These are phyloP conservation scores for Bruguiera parviflora DNA, from an alignment of 345 rosid species.

Conservation along the genomic window DNA sequence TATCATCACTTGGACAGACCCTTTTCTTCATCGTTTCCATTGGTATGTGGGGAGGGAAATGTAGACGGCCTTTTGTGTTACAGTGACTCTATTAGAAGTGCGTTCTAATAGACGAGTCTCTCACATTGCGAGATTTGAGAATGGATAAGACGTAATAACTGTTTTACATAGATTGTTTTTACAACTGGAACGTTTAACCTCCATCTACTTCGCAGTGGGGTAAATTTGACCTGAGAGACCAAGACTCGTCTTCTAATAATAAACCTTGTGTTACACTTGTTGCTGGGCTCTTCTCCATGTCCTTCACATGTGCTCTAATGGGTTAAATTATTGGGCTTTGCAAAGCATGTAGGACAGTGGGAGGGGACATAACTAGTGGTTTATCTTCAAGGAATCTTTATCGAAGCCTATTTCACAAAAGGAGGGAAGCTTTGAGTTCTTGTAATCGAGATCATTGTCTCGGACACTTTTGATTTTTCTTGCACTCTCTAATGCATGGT, in stretches of 20 bases:
- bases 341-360: constrained; percentile 19
- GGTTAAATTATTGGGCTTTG: constrained; percentile 20
- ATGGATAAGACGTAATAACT: background rate
- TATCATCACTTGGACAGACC: constrained; percentile 15
- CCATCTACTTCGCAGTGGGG: too few relatives aligned
- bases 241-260: too few relatives aligned
- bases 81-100: background rate
- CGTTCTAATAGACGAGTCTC: background rate
- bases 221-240: too few relatives aligned
- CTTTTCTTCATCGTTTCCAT: background rate
- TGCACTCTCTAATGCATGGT: background rate
- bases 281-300: constrained; percentile 23
- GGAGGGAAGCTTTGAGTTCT: constrained; percentile 9
- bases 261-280: background rate
- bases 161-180: too few relatives aligned
- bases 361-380: constrained; percentile 8
- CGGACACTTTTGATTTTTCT: background rate
- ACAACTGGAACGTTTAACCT: too few relatives aligned
- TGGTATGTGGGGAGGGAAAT: constrained; percentile 8
- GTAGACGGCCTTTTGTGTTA: background rate
- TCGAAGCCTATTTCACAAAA: background rate
- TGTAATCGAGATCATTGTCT: background rate
- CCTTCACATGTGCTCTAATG: constrained; percentile 30
- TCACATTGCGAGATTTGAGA: background rate
- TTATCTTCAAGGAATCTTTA: constrained; percentile 32